phyloP scores from a whole-genome alignment of 805 yeast genomes.

The Hagleromyces aurorensis region DNA sequence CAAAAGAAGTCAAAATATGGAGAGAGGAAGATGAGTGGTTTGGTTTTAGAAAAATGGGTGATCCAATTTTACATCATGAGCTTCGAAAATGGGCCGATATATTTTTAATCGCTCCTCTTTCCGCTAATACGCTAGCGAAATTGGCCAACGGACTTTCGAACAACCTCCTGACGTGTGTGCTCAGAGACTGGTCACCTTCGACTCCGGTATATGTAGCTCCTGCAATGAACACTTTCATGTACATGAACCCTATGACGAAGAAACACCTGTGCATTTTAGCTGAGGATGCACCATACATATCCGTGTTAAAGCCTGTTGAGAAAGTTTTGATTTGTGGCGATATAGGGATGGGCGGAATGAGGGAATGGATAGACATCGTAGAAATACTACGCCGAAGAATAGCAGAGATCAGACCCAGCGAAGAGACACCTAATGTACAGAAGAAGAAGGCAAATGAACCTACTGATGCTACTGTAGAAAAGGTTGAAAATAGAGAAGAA shows the following conservation, averaged over 20 bases:
- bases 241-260: constrained; percentile 71
- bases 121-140: constrained; percentile 74
- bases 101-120: constrained; percentile 64
- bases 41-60: constrained; percentile 46
- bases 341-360: constrained; percentile 89
- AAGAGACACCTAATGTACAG: no score
- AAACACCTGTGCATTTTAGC: constrained; percentile 53
- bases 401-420: constrained; percentile 22
- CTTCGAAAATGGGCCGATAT: constrained; percentile 81
- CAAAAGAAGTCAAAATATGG: constrained; percentile 76
- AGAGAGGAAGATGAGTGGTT: constrained; percentile 77
- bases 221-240: constrained; percentile 82
- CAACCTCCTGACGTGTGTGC: constrained; percentile 62
- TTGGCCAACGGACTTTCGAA: constrained; percentile 71
- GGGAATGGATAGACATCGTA: constrained; percentile 79
- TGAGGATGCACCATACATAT: constrained; percentile 71
- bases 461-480: constrained; percentile 24
- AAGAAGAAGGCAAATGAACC: constrained; percentile 28
- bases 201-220: constrained; percentile 73
- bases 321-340: constrained; percentile 77
- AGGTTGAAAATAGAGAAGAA: constrained; percentile 5
- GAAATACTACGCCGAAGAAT: constrained; percentile 42
- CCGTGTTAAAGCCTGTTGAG: constrained; percentile 70
- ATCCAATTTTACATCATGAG: constrained; percentile 72
- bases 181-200: constrained; percentile 71